phyloP scores from a whole-genome alignment of 225 moss, liverwort and hornwort species.

The Antitrichia curtipendula region DNA sequence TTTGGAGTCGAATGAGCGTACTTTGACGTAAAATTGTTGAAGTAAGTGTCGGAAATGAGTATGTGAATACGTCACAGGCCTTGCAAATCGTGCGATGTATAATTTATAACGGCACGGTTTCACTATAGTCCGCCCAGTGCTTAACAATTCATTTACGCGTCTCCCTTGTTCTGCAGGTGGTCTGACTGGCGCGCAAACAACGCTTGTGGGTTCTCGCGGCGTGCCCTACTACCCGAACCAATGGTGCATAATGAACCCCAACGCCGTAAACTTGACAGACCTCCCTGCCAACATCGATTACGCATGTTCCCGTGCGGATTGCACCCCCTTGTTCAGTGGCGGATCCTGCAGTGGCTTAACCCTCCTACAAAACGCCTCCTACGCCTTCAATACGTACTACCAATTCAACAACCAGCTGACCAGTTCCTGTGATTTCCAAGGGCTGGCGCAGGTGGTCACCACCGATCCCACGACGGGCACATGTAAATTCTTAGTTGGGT shows the following conservation, averaged over 20 bases:
- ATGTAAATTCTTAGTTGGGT: conserved; percentile 56
- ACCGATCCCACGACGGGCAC: conserved; percentile 42
- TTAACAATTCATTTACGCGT: not conserved
- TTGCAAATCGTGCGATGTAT: rapidly evolving
- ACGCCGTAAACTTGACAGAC: not conserved
- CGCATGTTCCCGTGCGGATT: conserved; percentile 62
- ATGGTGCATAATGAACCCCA: conserved; percentile 68
- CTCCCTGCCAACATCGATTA: conserved; percentile 45
- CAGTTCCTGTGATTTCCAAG: conserved; percentile 52
- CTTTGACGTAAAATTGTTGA: not conserved
- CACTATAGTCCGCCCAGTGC: not conserved
- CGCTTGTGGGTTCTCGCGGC: not conserved
- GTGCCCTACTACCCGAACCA: conserved; percentile 20
- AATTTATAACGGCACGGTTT: not conserved
- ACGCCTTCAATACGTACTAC: conserved; percentile 84
- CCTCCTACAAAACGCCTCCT: conserved; percentile 49
- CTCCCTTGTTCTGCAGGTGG: conserved; percentile 11
- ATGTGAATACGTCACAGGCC: not conserved
- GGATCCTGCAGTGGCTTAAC: conserved; percentile 47
- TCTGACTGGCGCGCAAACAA: not conserved
- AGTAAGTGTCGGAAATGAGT: too few relatives aligned
- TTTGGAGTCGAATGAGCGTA: not conserved
- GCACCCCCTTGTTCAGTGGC: conserved; percentile 41
- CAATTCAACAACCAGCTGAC: conserved; percentile 58
- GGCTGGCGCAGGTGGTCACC: conserved; percentile 38